Evolutionary conservation across 495 filamentous ascomycete species (phyloP).

Genomic region (Rusavskia elegans): DNA sequence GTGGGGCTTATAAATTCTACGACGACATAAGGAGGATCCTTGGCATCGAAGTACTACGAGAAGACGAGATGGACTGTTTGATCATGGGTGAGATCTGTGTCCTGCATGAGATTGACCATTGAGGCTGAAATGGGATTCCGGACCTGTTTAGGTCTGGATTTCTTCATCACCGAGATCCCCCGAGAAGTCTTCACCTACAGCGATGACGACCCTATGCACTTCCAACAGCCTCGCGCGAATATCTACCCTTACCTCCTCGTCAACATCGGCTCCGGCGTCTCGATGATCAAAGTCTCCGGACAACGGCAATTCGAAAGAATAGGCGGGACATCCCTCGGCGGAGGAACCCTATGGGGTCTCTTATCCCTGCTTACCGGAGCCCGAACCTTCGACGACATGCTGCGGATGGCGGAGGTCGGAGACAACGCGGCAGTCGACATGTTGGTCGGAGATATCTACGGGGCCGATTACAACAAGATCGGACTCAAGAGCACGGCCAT

Average conservation of each 20-base stretch:
- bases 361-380: constrained; percentile 81
- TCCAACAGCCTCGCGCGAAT: constrained; percentile 50
- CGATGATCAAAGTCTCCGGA: constrained; percentile 94
- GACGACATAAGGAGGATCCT: constrained; percentile 69
- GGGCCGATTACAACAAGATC: constrained; percentile 87
- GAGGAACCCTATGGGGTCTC: constrained; percentile 91
- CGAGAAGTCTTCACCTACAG: constrained; percentile 93
- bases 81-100: constrained; percentile 54
- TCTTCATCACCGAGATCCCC: constrained; percentile 96
- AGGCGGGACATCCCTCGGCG: constrained; percentile 85
- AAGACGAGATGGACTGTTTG: constrained; percentile 98
- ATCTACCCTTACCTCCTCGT: constrained; percentile 95
- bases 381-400: constrained; percentile 86
- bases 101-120: not conserved
- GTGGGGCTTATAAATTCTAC: constrained; percentile 91
- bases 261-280: constrained; percentile 97
- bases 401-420: constrained; percentile 80
- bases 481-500: constrained; percentile 88
- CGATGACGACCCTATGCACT: constrained; percentile 75
- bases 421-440: constrained; percentile 91
- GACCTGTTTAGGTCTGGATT: constrained; percentile 57
- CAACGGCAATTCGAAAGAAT: constrained; percentile 74
- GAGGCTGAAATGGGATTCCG: constrained; percentile 1
- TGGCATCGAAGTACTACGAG: constrained; percentile 71
- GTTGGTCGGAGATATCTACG: constrained; percentile 97